phyloP scores from a whole-genome alignment of 306 rosid species.

The Quillaja saponaria region DNA sequence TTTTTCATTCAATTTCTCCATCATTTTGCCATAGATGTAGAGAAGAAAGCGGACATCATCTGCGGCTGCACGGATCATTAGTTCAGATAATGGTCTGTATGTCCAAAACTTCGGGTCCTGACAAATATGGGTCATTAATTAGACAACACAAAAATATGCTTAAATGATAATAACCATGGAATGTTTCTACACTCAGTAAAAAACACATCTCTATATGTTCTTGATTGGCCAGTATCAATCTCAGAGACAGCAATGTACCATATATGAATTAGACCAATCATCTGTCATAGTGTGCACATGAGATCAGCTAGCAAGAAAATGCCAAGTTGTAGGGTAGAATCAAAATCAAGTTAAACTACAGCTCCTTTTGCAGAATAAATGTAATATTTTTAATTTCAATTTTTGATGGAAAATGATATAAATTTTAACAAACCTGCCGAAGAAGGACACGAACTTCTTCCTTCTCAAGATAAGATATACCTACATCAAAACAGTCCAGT shows the following conservation, averaged over 20 bases:
- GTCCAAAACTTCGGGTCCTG: constrained; percentile 97
- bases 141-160: too few species aligned
- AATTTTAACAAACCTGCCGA: constrained; percentile 74
- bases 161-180: too few species aligned
- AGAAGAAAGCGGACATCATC: constrained; percentile 98
- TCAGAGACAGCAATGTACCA: neutral
- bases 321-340: neutral
- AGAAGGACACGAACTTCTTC: constrained; percentile 96
- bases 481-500: constrained; percentile 53
- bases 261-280: constrained; percentile 18
- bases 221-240: too few species aligned
- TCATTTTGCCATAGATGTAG: constrained; percentile 81
- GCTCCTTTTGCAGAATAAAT: neutral
- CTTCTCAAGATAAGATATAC: constrained; percentile 88
- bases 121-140: neutral
- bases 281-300: constrained; percentile 1
- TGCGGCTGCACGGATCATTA: constrained; percentile 92
- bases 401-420: too few species aligned
- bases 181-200: too few species aligned
- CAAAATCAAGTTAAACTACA: neutral
- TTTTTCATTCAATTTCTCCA: constrained; percentile 69
- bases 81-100: constrained; percentile 86
- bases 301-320: neutral
- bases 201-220: too few species aligned
- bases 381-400: too few species aligned